Evolutionary conservation across 306 rosid genomes (phyloP).

Genomic region (Vigna nakashimae): DNA sequence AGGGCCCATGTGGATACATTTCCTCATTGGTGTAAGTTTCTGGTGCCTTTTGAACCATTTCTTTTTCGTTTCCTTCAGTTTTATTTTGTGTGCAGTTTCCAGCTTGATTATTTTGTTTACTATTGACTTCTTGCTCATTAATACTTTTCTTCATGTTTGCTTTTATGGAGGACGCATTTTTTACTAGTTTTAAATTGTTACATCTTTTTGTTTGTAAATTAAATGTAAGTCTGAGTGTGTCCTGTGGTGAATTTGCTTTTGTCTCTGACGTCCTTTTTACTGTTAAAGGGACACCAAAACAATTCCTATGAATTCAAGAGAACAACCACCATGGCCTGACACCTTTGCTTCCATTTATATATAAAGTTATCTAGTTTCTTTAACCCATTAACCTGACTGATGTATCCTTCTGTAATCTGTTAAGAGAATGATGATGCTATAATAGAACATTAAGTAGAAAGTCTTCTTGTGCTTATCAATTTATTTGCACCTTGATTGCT

Average conservation of each 20-base stretch:
- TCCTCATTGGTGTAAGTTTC: slow-evolving; percentile 83
- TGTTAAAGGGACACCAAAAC: too few species aligned
- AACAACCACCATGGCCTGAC: too few species aligned
- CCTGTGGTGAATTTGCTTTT: not conserved
- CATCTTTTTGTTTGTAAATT: not conserved
- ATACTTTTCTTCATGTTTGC: slow-evolving; percentile 3
- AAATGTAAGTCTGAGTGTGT: not conserved
- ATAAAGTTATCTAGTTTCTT: too few species aligned
- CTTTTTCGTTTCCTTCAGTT: not conserved
- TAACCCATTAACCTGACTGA: too few species aligned
- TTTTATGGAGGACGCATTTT: slow-evolving; percentile 8
- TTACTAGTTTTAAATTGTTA: slow-evolving; percentile 21
- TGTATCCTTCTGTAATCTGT: too few species aligned
- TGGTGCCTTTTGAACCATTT: slow-evolving; percentile 28
- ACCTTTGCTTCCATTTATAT: too few species aligned
- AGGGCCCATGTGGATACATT: slow-evolving; percentile 98
- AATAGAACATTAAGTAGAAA: not conserved
- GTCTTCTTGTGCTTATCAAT: not conserved
- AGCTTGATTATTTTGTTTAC: not conserved
- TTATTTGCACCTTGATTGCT: slow-evolving; percentile 2
- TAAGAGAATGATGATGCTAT: too few species aligned
- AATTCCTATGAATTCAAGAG: too few species aligned
- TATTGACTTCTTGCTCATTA: slow-evolving; percentile 16
- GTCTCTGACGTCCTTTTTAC: too few species aligned
- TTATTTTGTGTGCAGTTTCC: slow-evolving; percentile 11